Conservation (phyloP, 805 yeast species). For the Wickerhamomyces queroliae region DNA sequence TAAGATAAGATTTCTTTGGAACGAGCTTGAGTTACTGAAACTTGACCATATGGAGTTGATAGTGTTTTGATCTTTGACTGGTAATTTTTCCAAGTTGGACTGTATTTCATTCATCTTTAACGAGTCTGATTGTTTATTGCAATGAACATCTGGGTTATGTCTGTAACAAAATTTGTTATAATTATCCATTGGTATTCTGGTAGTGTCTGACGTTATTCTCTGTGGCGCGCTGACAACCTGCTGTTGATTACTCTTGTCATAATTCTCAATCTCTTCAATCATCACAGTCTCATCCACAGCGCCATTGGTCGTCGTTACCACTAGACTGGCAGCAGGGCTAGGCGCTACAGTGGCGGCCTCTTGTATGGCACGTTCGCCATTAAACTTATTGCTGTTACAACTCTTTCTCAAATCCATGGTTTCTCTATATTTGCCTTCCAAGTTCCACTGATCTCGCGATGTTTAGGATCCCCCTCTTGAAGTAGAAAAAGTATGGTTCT, state of each 20-base stretch:
- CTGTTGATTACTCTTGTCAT: not conserved
- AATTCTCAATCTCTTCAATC: not conserved
- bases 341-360: no score
- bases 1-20: conserved; percentile 67
- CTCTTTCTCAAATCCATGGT: conserved; percentile 1
- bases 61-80: conserved; percentile 68
- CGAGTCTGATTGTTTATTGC: conserved; percentile 65
- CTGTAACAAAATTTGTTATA: conserved; percentile 79
- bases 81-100: conserved; percentile 46
- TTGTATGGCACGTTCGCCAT: not conserved
- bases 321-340: no score
- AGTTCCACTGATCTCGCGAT: no score
- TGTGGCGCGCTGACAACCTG: not conserved
- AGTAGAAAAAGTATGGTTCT: no score
- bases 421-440: no score
- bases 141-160: conserved; percentile 83
- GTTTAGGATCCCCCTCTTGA: no score
- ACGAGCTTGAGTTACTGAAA: conserved; percentile 67
- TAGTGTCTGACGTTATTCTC: not conserved
- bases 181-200: conserved; percentile 33
- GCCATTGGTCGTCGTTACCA: no score
- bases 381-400: not conserved
- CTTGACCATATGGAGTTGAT: conserved; percentile 80
- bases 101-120: conserved; percentile 61
- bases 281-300: not conserved